phyloP scores from a whole-genome alignment of 257 asterid species.

The Cinchona pubescens region DNA sequence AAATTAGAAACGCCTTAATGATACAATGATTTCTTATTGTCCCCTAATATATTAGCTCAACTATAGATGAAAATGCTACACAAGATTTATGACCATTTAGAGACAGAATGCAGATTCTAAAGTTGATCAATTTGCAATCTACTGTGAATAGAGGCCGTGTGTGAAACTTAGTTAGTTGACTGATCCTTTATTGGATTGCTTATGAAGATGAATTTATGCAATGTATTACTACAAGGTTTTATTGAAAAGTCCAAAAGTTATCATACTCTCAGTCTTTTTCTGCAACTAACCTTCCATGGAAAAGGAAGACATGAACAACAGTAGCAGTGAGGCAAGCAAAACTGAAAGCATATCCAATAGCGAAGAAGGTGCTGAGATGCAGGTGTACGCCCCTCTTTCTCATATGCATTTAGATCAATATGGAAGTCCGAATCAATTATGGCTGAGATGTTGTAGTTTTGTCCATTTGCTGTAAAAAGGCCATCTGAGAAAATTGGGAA shows the following conservation, averaged over 20 bases:
- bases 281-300: slow-evolving; percentile 56
- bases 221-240: no score
- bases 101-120: neutral
- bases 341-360: slow-evolving; percentile 76
- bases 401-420: slow-evolving; percentile 72
- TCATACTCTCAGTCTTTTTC: neutral
- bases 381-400: slow-evolving; percentile 78
- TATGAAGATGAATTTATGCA: no score
- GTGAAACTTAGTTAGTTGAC: neutral
- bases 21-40: neutral
- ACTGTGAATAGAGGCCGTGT: neutral
- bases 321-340: slow-evolving; percentile 97
- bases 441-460: slow-evolving; percentile 66
- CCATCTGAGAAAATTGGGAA: slow-evolving; percentile 88
- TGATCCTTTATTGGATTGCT: no score
- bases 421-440: slow-evolving; percentile 75
- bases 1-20: neutral
- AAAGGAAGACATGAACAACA: slow-evolving; percentile 80
- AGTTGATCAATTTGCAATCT: neutral
- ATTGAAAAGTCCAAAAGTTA: neutral
- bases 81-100: neutral
- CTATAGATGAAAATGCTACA: neutral
- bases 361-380: slow-evolving; percentile 77
- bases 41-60: neutral
- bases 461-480: slow-evolving; percentile 68